A percentile compares a stretch with the other conserved stretches of the same genome.
phyloP scores from a whole-genome alignment of 73 alveolate genomes.

The Tetrahymena borealis region DNA sequence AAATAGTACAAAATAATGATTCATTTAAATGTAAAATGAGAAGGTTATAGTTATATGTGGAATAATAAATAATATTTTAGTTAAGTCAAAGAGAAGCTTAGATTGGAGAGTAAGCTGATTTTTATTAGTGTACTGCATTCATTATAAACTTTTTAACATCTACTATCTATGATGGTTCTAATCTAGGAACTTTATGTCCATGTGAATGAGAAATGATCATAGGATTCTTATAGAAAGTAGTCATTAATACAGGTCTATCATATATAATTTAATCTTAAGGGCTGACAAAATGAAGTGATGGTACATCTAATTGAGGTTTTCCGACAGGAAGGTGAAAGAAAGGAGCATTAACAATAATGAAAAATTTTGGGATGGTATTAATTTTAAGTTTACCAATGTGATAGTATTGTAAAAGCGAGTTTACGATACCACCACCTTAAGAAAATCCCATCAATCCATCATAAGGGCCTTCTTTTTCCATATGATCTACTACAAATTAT shows the following conservation, averaged over 20 bases:
- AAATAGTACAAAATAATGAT: too few relatives aligned
- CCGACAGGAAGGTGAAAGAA: not conserved
- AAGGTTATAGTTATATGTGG: too few relatives aligned
- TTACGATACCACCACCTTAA: not conserved
- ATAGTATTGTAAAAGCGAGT: not conserved
- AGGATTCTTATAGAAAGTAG: not conserved
- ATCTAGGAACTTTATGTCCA: not conserved
- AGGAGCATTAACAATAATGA: not conserved
- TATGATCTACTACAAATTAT: not conserved
- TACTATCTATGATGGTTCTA: not conserved
- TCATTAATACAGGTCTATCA: not conserved
- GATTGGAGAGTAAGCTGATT: not conserved
- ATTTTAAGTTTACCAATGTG: not conserved
- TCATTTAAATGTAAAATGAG: too few relatives aligned
- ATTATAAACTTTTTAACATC: not conserved
- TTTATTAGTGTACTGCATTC: not conserved
- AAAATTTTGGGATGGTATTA: not conserved
- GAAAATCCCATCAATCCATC: not conserved
- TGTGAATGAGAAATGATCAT: not conserved
- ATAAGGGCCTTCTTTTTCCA: not conserved
- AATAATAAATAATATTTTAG: too few relatives aligned
- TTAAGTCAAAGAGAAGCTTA: not conserved
- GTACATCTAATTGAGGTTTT: not conserved
- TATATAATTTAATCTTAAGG: not conserved
- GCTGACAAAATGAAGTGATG: not conserved